These are phyloP conservation scores for Goffeauzyma gilvescens DNA, from an alignment of 768 basidiomycete species.

Conservation along the genomic window DNA sequence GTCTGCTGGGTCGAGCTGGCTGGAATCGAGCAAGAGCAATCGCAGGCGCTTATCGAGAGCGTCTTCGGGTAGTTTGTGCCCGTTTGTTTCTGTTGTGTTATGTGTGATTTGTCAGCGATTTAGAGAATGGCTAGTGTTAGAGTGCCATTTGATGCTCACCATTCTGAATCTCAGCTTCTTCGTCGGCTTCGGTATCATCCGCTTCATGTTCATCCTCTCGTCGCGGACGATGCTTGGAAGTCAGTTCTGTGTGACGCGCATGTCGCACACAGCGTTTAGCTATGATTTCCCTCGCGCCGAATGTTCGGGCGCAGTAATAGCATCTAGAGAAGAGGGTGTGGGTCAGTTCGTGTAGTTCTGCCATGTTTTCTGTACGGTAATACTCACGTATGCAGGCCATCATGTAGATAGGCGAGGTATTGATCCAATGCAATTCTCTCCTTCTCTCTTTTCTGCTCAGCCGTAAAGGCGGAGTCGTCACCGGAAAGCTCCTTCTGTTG, in stretches of 20 bases:
- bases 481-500: conserved; percentile 40
- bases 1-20: conserved; percentile 64
- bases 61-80: too few relatives aligned
- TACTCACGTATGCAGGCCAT: conserved; percentile 37
- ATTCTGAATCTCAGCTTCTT: conserved; percentile 11
- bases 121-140: too few relatives aligned
- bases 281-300: conserved; percentile 85
- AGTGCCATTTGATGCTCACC: too few relatives aligned
- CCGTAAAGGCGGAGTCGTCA: conserved; percentile 17
- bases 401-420: conserved; percentile 79
- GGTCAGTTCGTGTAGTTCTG: neutral
- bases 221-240: too few relatives aligned
- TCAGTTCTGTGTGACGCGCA: too few relatives aligned
- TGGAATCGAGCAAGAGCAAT: too few relatives aligned
- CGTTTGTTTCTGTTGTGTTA: too few relatives aligned
- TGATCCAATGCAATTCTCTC: conserved; percentile 69
- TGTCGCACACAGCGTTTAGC: conserved; percentile 88
- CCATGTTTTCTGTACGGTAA: neutral
- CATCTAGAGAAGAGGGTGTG: conserved; percentile 54
- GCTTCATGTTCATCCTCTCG: conserved; percentile 6
- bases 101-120: too few relatives aligned
- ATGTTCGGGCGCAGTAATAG: conserved; percentile 90
- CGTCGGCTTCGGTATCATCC: conserved; percentile 5
- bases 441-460: conserved; percentile 44
- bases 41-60: neutral